Evolutionary conservation across 257 asterid species (phyloP), one percentile per base, ranked within the genome.

Genomic region (Echites panduratus): DNA sequence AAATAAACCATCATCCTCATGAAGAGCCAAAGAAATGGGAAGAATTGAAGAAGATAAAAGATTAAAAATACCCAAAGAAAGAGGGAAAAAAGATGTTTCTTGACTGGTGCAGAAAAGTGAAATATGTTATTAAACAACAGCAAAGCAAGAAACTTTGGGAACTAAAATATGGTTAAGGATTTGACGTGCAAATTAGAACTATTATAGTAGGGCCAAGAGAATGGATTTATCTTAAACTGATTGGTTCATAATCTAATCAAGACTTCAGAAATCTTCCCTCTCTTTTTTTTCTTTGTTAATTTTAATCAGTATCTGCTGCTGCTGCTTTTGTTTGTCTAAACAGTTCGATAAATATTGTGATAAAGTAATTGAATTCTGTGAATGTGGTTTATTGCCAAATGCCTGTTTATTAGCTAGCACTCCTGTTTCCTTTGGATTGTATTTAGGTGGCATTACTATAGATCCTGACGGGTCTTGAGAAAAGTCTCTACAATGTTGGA

Each of bases 401-500:
- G 59, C 59, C 59, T 53, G 27, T 19, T 1, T 53, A 11, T 26
- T 50, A 16, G 57, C 57, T 17, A 32, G 41, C 52, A 22, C 11
- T n/a, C 17, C n/a, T 7, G 4, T 26, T 53, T 38, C 35, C 7
- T 53, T 64, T 20, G 48, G 77, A 74, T 45, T 53, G 70, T 59
- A 75, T 7, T 50, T 61, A 74, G 53, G 63, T 44, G 26, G 32
- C 41, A 54, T 68, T 32, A 44, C n/a, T n/a, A 56, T 7, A 19
- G n/a, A 12, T 19, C 10, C 10, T n/a, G 20, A 56, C 7, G 12
- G 27, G 50, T 41, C 45, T 41, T 41, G 45, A 41, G 45, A 41
- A 41, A 32, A 32, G 38, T 32, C 38, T 32, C 7, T 4, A 2
- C 45, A 45, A 45, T 2, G 49, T 45, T 45, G 14, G 49, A 45